A percentile compares a stretch with the other conserved stretches of the same genome.
Conservation (phyloP, 2,329 filamentous ascomycete species). For the Aspergillus candidus region DNA sequence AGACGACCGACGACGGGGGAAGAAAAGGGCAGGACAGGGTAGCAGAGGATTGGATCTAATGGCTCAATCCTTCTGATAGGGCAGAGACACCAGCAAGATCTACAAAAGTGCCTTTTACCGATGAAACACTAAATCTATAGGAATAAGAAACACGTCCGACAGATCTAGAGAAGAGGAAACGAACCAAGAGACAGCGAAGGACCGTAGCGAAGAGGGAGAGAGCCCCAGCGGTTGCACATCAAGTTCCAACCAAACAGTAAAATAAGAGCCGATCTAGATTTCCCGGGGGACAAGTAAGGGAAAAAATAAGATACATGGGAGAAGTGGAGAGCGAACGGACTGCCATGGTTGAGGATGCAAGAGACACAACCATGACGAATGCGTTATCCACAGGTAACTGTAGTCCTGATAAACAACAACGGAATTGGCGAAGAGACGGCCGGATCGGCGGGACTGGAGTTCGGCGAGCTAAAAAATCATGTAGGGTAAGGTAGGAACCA, state of each 20-base stretch:
- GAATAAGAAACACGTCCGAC: too few relatives aligned
- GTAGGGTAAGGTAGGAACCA: slow-evolving; percentile 5
- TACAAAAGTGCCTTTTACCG: too few relatives aligned
- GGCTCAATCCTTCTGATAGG: too few relatives aligned
- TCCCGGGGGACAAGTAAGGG: slow-evolving; percentile 10
- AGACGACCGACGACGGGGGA: too few relatives aligned
- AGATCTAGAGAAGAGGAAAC: not conserved
- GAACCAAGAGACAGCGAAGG: slow-evolving; percentile 5
- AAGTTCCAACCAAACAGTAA: slow-evolving; percentile 5
- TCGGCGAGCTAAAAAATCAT: slow-evolving; percentile 3
- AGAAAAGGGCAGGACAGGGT: too few relatives aligned
- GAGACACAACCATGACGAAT: slow-evolving; percentile 24
- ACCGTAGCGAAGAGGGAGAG: slow-evolving; percentile 5
- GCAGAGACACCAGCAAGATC: too few relatives aligned
- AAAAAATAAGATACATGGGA: slow-evolving; percentile 21
- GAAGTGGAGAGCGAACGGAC: slow-evolving; percentile 12
- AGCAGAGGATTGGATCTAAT: too few relatives aligned
- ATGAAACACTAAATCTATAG: too few relatives aligned
- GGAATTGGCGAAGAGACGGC: slow-evolving; percentile 10
- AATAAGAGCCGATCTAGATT: slow-evolving; percentile 1
- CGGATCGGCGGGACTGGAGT: slow-evolving; percentile 10
- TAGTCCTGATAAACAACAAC: not conserved
- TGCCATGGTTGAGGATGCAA: slow-evolving; percentile 17
- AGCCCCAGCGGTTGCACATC: slow-evolving; percentile 3
- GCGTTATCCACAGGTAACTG: slow-evolving; percentile 11